These are phyloP conservation scores for Heterobasidion occidentale DNA, from an alignment of 1,284 basidiomycete species.

Conservation along the genomic window DNA sequence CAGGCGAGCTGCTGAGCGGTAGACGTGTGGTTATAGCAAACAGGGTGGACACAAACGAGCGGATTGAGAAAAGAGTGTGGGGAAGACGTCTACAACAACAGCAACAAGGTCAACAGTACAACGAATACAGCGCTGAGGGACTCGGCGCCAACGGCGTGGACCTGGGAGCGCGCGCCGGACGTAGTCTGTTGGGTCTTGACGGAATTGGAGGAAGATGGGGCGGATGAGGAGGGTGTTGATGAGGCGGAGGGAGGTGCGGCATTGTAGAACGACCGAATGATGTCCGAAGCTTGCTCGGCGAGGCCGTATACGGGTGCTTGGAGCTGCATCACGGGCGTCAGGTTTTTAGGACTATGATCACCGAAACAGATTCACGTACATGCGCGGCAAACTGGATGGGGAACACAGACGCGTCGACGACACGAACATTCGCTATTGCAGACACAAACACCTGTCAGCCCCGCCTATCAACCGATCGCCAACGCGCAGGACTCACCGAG, in stretches of 20 bases:
- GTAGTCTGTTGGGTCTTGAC: background rate
- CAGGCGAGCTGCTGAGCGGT: too few relatives aligned
- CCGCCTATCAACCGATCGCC: background rate
- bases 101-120: background rate
- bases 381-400: slow-evolving; percentile 46
- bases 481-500: slow-evolving; percentile 18
- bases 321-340: slow-evolving; percentile 24
- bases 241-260: slow-evolving; percentile 13
- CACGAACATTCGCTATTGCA: slow-evolving; percentile 34
- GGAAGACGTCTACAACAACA: background rate
- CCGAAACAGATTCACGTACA: slow-evolving; percentile 20
- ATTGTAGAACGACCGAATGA: slow-evolving; percentile 45
- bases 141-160: too few relatives aligned
- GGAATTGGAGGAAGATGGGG: background rate
- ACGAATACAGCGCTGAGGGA: too few relatives aligned
- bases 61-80: too few relatives aligned
- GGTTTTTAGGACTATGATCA: slow-evolving; percentile 12
- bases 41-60: too few relatives aligned
- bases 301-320: slow-evolving; percentile 59
- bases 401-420: slow-evolving; percentile 47
- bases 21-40: too few relatives aligned
- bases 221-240: background rate
- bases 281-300: slow-evolving; percentile 58
- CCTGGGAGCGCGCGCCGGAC: background rate
- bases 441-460: background rate